Base-by-base conservation (phyloP, 371 early-diverging fungal genomes). In the Rhizopus microsporus region DNA sequence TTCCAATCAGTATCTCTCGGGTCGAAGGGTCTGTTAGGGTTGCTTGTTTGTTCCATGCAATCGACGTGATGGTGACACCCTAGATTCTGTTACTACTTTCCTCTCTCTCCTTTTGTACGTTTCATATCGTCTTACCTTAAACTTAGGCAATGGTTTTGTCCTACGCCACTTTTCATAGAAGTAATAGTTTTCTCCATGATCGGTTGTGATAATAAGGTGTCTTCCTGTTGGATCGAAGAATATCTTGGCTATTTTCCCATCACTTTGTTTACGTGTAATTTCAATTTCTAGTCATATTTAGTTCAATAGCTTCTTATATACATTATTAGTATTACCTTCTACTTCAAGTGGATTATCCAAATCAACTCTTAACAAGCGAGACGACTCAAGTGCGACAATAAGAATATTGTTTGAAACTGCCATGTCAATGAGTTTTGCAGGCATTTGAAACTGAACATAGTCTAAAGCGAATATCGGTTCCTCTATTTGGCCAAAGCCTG, bases 141-240 rank as follows among this genome's bases (percentile, higher is more conserved):
- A 82, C 64, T 84, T 87, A 7, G 82, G 54, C 39, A 94, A 71
- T 47, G 76, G 63, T 60, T 88, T 89, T 13, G 89, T 86, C 59
- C 86, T 84, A 61, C 86, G 84, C 91, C 92, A 92, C 56, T 77
- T 82, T 12, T 85, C 81, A 70, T 86, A 87, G 40, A 91, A 74
- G 65, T 95, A 95, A 60, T 88, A 94, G 65, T 87, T 93, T 62
- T 94, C 93, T 43, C 93, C 93, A n/a, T 87, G 78, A 30, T 87
- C 84, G 0, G 94, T 93, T 1, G 92, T 87, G 43, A 94, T 80
- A 49, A 95, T 81, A 60, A 94, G 63, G 62, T 95, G 96, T 45
- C 90, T 83, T 12, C 93, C 96, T 1, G 89, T 87, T 4, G 94
- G 94, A 67, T 94, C 93, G 58, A 93, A 78, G 67, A 93, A 94